Base-by-base conservation (phyloP, 768 basidiomycete species). In the Dioszegia aurantiaca region DNA sequence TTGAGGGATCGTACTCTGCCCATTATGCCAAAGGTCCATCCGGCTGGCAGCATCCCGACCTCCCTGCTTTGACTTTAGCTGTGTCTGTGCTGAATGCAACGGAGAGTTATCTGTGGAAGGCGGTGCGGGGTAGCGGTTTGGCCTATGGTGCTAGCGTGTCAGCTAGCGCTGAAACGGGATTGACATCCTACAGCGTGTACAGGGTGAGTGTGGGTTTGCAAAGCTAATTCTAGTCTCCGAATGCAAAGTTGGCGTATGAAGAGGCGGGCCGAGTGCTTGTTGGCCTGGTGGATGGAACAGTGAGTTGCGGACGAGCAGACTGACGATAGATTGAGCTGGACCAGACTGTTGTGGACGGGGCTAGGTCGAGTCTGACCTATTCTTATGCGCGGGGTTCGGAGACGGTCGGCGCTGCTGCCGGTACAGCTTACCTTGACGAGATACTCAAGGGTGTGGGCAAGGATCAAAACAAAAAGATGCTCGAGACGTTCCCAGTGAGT, bases 31-130 rank as follows among this genome's bases (percentile, higher is more conserved):
- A 86, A 72, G 85, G 87, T 27, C 86, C 92, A 37, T 80, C 81
- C 70, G 88, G 90, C 24, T 92, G 87, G 73, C 77, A 84, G 55
- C 86, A 94, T 70, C 84, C 86, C 5, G 90, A 93, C 60, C 86
- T 86, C 67, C 86, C 94, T 2, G 87, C 86, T n/a, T 78, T 94
- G 26, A 83, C 86, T 21, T 83, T 98, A n/a, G 86, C 92, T 3
- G 78, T 85, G 1, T 88, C 93, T 64, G 84, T 91, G 16, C 80
- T 99, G 49, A 95, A 95, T 65, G 93, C 90, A 12, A 85, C 90
- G 10, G 95, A 98, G 79, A 88, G 90, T 63, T 95, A 86, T 74
- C 83, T 97, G 56, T 98, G 94, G 94, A 72, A 87, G 24, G 88
- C 87, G 61, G 90, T 99, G 60, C 87, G 95, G 40, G 95, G 95